These are phyloP conservation scores for Hypoxylon sp. DNA, from an alignment of 2,329 filamentous ascomycete genomes.

Conservation along the genomic window DNA sequence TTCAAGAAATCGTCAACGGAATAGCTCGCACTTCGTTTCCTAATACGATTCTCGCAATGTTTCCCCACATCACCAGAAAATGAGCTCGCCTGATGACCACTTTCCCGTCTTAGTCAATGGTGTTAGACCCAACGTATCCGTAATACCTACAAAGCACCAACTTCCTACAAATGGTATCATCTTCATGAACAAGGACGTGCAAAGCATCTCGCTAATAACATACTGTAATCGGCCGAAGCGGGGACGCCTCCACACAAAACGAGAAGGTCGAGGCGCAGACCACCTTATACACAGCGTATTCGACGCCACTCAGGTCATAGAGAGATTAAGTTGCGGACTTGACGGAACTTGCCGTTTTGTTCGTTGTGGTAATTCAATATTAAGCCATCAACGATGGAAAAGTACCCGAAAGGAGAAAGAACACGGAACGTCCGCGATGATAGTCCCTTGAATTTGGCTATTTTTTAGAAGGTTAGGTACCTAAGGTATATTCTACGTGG, in stretches of 20 bases:
- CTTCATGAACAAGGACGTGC: constrained; percentile 15
- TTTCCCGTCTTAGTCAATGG: constrained; percentile 11
- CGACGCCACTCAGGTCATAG: constrained; percentile 4
- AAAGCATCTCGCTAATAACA: constrained; percentile 25
- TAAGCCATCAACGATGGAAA: constrained; percentile 8
- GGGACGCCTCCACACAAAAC: constrained; percentile 24
- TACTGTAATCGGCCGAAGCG: constrained; percentile 25
- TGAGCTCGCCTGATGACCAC: constrained; percentile 6
- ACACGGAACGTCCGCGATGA: constrained; percentile 15
- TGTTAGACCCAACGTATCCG: constrained; percentile 13
- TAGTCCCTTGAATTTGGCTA: constrained; percentile 13
- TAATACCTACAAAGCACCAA: constrained; percentile 11
- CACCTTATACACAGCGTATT: constrained; percentile 6
- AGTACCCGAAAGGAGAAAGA: constrained; percentile 9
- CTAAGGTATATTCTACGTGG: constrained; percentile 6
- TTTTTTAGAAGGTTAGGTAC: too few relatives aligned
- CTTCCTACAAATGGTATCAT: constrained; percentile 14
- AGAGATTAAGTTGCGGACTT: background rate
- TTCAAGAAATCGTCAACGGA: constrained; percentile 32
- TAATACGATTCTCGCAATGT: constrained; percentile 17
- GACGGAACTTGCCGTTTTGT: constrained; percentile 1
- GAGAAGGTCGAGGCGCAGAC: constrained; percentile 18
- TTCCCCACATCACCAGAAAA: constrained; percentile 7
- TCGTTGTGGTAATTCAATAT: constrained; percentile 4
- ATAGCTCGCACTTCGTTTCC: constrained; percentile 34